A percentile compares a stretch with the other conserved stretches of the same genome.
phyloP scores from a whole-genome alignment of 2,329 filamentous ascomycete genomes.

The Gnomoniopsis smithogilvyi region DNA sequence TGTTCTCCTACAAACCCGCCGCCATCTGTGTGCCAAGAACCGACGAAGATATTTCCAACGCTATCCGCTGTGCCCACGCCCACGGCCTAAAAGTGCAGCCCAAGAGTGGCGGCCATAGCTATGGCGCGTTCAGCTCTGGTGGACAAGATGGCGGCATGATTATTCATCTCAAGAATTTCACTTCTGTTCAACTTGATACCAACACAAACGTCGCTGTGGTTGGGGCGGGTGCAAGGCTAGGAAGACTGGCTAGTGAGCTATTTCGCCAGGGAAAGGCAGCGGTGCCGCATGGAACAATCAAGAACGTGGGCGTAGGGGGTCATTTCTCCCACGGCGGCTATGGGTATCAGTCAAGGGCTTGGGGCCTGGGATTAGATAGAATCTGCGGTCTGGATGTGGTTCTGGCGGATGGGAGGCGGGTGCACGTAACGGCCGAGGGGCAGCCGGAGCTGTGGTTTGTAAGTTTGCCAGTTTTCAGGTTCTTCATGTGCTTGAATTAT shows the following conservation, averaged over 20 bases:
- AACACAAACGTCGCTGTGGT: slow-evolving; percentile 38
- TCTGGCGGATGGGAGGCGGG: background rate
- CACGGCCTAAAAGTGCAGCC: slow-evolving; percentile 42
- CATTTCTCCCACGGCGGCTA: slow-evolving; percentile 10
- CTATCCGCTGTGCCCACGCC: slow-evolving; percentile 41
- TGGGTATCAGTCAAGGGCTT: slow-evolving; percentile 10
- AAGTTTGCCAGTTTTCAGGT: background rate
- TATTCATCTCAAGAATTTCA: slow-evolving; percentile 43
- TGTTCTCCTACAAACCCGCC: slow-evolving; percentile 34
- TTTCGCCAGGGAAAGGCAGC: slow-evolving; percentile 35
- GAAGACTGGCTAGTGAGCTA: slow-evolving; percentile 40
- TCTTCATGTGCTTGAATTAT: no score
- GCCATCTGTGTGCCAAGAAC: slow-evolving; percentile 41
- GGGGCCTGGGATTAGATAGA: slow-evolving; percentile 6
- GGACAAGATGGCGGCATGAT: slow-evolving; percentile 46
- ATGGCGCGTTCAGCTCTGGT: slow-evolving; percentile 45
- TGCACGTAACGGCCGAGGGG: background rate
- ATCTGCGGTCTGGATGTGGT: slow-evolving; percentile 3
- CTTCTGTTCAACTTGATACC: slow-evolving; percentile 38
- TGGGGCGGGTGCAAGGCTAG: slow-evolving; percentile 47
- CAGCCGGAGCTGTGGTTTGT: slow-evolving; percentile 1
- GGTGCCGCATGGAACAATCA: slow-evolving; percentile 43
- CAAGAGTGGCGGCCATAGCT: slow-evolving; percentile 49
- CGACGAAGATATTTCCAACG: slow-evolving; percentile 40
- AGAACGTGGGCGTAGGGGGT: slow-evolving; percentile 6